Percentiles rank a stretch among this genome's conserved stretches.
Evolutionary conservation across 1,284 basidiomycete genomes (phyloP).

Genomic region (Rhodotorula sp.): DNA sequence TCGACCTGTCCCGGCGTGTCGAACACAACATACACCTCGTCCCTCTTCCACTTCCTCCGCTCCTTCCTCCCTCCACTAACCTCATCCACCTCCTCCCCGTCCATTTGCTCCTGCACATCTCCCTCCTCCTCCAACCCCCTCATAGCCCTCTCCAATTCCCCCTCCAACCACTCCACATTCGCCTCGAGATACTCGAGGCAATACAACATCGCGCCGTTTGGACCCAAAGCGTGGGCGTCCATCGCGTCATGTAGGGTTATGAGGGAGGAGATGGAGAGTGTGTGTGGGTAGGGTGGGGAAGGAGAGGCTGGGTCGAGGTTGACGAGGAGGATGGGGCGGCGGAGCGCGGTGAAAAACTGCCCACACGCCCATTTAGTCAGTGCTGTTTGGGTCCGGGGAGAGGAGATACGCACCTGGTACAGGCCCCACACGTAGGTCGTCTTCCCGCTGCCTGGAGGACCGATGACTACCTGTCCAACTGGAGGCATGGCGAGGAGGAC

Average conservation of each 20-base stretch:
- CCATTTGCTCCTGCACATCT: slow-evolving; percentile 10
- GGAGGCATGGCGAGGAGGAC: slow-evolving; percentile 33
- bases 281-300: slow-evolving; percentile 82
- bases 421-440: slow-evolving; percentile 92
- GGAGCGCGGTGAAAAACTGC: slow-evolving; percentile 78
- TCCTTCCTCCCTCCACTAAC: background rate
- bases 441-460: slow-evolving; percentile 89
- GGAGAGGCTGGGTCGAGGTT: slow-evolving; percentile 97
- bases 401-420: slow-evolving; percentile 59
- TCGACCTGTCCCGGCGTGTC: slow-evolving; percentile 98
- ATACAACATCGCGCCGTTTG: slow-evolving; percentile 95
- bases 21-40: slow-evolving; percentile 79
- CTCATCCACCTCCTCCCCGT: slow-evolving; percentile 50
- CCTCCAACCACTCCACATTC: slow-evolving; percentile 91
- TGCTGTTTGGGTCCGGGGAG: background rate
- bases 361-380: background rate
- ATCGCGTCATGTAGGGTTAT: slow-evolving; percentile 88
- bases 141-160: slow-evolving; percentile 56
- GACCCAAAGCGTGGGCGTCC: slow-evolving; percentile 80
- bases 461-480: slow-evolving; percentile 62
- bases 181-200: slow-evolving; percentile 96
- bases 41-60: slow-evolving; percentile 52
- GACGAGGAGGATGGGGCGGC: slow-evolving; percentile 80
- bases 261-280: slow-evolving; percentile 78
- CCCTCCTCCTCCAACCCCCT: slow-evolving; percentile 47